Evolutionary conservation across 2,329 filamentous ascomycete species (phyloP).

Genomic region (Podosphaera leucotricha): DNA sequence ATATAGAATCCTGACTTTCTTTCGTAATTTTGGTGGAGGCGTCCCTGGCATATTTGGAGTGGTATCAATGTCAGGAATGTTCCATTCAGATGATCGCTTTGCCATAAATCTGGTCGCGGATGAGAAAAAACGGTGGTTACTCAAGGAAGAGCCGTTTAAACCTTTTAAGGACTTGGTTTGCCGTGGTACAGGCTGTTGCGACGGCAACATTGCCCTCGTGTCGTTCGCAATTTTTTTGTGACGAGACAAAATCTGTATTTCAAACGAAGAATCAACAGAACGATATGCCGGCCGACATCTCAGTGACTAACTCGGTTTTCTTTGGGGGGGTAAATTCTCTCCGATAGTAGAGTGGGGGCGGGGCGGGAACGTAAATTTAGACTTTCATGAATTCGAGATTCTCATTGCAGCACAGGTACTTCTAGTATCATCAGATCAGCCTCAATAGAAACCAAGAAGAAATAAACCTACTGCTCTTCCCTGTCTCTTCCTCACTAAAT

Average conservation of each 20-base stretch:
- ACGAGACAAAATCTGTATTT: neutral
- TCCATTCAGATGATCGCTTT: conserved; percentile 7
- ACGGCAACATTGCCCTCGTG: too few relatives aligned
- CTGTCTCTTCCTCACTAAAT: too few relatives aligned
- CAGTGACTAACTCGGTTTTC: neutral
- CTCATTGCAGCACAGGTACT: neutral
- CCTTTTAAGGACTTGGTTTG: neutral
- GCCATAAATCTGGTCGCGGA: conserved; percentile 5
- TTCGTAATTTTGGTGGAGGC: conserved; percentile 13
- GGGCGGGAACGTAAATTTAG: neutral
- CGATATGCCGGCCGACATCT: neutral
- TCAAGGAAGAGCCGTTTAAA: neutral
- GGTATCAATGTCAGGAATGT: conserved; percentile 4
- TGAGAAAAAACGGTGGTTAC: neutral
- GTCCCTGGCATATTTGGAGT: conserved; percentile 6
- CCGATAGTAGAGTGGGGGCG: neutral
- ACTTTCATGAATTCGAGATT: neutral
- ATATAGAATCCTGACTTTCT: conserved; percentile 13
- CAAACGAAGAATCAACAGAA: neutral
- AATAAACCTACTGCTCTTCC: too few relatives aligned
- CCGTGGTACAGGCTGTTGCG: too few relatives aligned
- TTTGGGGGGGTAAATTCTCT: neutral
- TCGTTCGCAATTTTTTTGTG: too few relatives aligned
- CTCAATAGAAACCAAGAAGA: too few relatives aligned
- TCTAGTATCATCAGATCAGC: too few relatives aligned